Conservation (phyloP, 2,329 filamentous ascomycete genomes). For the Nemania sp. region DNA sequence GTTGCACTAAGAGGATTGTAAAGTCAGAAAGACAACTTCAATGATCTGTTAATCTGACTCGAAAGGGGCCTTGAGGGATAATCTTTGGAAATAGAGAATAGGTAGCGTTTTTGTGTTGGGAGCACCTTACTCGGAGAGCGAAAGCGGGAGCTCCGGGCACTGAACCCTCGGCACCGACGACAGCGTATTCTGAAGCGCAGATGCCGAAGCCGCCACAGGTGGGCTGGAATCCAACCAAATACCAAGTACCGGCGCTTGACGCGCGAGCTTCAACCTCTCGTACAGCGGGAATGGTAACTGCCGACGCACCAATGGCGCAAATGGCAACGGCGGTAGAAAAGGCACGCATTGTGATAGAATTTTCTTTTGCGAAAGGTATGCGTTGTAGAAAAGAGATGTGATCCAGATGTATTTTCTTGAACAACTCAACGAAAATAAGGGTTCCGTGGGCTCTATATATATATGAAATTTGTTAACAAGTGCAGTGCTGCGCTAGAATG, state of each 20-base stretch:
- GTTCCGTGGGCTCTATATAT: no score
- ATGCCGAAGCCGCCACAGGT: background rate
- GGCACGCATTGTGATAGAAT: background rate
- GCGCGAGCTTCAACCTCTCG: background rate
- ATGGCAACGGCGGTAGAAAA: background rate
- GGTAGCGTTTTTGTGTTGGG: background rate
- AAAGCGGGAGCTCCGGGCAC: constrained; percentile 6
- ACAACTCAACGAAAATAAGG: no score
- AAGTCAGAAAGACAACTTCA: background rate
- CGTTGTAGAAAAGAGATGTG: no score
- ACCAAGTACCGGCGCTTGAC: background rate
- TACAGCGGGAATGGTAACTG: background rate
- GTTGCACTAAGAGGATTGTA: no score
- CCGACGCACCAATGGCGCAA: constrained; percentile 4
- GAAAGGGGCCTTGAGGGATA: background rate
- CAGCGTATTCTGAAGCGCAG: background rate
- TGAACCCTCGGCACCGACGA: constrained; percentile 1
- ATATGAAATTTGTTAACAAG: no score
- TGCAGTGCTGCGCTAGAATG: no score
- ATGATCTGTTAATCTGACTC: background rate
- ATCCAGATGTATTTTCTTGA: no score
- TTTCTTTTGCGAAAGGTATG: no score
- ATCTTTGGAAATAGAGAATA: background rate
- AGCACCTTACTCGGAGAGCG: constrained; percentile 6
- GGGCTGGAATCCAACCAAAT: background rate